Evolutionary conservation across 345 rosid genomes (phyloP).

Genomic region (Lepidium sativum): DNA sequence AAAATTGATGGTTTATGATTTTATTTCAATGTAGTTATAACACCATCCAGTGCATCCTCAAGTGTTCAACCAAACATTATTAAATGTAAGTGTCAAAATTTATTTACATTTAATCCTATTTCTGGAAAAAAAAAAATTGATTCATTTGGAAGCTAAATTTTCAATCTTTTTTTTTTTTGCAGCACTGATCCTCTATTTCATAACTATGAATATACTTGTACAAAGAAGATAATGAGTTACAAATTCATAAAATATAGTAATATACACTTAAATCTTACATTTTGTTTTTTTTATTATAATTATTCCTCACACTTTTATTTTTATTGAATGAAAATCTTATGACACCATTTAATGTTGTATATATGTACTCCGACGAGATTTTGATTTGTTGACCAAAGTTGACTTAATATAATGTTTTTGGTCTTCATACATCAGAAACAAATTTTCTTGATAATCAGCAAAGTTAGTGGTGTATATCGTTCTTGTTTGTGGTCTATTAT

Average conservation of each 20-base stretch:
- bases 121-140: not conserved
- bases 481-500: too few relatives aligned
- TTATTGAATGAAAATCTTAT: not conserved
- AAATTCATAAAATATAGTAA: too few relatives aligned
- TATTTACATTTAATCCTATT: not conserved
- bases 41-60: constrained; percentile 4
- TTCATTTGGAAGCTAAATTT: not conserved
- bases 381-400: not conserved
- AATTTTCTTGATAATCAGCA: too few relatives aligned
- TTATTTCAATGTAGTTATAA: not conserved
- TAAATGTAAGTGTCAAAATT: constrained; percentile 15
- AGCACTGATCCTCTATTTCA: constrained; percentile 12
- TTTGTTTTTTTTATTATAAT: not conserved
- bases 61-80: not conserved
- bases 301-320: not conserved
- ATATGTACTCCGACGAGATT: not conserved
- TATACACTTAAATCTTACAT: too few relatives aligned
- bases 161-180: not conserved
- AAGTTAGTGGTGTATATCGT: too few relatives aligned
- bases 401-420: too few relatives aligned
- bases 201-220: not conserved
- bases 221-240: not conserved
- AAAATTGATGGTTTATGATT: not conserved
- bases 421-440: too few relatives aligned
- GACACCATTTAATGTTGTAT: not conserved